Conservation (phyloP, 2,329 filamentous ascomycete species). For the Aspergillus sclerotialis region DNA sequence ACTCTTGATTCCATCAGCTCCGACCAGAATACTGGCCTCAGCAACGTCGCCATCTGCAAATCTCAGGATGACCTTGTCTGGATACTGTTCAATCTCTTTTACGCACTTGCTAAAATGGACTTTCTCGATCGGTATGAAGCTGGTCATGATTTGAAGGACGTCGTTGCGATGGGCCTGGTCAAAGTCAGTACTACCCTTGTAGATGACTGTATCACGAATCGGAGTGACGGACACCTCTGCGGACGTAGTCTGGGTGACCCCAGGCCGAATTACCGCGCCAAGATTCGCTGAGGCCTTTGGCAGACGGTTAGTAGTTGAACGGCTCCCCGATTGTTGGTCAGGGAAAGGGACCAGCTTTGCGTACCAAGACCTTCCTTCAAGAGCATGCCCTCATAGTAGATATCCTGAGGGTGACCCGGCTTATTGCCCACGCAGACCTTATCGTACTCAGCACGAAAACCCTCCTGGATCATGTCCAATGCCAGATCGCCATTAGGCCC, state of each 20-base stretch:
- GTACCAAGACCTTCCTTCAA: constrained; percentile 4
- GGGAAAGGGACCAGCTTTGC: neutral
- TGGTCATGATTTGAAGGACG: constrained; percentile 8
- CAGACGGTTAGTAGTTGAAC: neutral
- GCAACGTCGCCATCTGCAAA: neutral
- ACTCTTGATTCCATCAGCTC: constrained; percentile 6
- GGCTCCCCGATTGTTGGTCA: neutral
- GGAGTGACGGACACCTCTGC: constrained; percentile 6
- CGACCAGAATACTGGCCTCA: constrained; percentile 4
- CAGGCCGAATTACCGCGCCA: constrained; percentile 9
- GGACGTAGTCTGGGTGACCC: constrained; percentile 8
- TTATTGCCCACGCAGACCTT: constrained; percentile 7
- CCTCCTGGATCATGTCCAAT: constrained; percentile 4
- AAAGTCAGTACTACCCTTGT: constrained; percentile 2
- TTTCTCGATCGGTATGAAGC: constrained; percentile 8
- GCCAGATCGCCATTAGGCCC: constrained; percentile 5
- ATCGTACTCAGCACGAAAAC: constrained; percentile 6
- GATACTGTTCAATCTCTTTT: constrained; percentile 4
- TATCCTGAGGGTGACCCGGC: constrained; percentile 1
- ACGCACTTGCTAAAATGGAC: constrained; percentile 8
- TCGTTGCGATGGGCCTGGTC: constrained; percentile 6
- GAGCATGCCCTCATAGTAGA: constrained; percentile 7
- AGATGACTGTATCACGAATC: neutral
- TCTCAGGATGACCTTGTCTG: neutral
- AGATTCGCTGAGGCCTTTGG: constrained; percentile 2